These are phyloP conservation scores for Dichomitus squalens DNA, from an alignment of 1,284 basidiomycete species.

Conservation along the genomic window DNA sequence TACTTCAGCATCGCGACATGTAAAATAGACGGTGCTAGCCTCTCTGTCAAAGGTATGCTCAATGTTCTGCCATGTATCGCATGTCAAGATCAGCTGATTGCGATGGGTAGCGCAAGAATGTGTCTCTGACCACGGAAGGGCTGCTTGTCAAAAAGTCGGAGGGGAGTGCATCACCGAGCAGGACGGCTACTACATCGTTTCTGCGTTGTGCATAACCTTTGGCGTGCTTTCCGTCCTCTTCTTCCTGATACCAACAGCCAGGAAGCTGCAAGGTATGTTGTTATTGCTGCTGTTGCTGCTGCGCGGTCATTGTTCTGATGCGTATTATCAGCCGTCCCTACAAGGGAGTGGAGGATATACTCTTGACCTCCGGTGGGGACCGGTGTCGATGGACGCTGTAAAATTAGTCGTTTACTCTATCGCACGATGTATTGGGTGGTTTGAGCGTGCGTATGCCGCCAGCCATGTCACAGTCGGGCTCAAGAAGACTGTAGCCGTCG, in stretches of 20 bases:
- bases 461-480: background rate
- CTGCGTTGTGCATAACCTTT: slow-evolving; percentile 75
- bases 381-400: slow-evolving; percentile 13
- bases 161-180: slow-evolving; percentile 83
- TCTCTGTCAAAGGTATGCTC: slow-evolving; percentile 60
- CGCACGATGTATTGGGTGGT: slow-evolving; percentile 8
- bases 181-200: slow-evolving; percentile 94
- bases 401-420: slow-evolving; percentile 23
- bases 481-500: background rate
- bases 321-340: slow-evolving; percentile 50
- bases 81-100: slow-evolving; percentile 9
- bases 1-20: slow-evolving; percentile 84
- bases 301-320: background rate
- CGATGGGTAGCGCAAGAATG: slow-evolving; percentile 71
- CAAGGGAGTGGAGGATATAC: slow-evolving; percentile 59
- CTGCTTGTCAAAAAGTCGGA: slow-evolving; percentile 72
- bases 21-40: slow-evolving; percentile 59
- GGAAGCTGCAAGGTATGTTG: slow-evolving; percentile 80
- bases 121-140: slow-evolving; percentile 88
- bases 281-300: background rate
- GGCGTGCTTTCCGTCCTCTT: slow-evolving; percentile 74
- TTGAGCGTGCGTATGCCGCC: background rate
- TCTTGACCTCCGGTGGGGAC: slow-evolving; percentile 9
- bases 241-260: slow-evolving; percentile 86
- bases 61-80: background rate